A percentile compares a stretch with the other conserved stretches of the same genome.
Evolutionary conservation across 78 protist genomes (phyloP).

Genomic region (Fonticula alba): DNA sequence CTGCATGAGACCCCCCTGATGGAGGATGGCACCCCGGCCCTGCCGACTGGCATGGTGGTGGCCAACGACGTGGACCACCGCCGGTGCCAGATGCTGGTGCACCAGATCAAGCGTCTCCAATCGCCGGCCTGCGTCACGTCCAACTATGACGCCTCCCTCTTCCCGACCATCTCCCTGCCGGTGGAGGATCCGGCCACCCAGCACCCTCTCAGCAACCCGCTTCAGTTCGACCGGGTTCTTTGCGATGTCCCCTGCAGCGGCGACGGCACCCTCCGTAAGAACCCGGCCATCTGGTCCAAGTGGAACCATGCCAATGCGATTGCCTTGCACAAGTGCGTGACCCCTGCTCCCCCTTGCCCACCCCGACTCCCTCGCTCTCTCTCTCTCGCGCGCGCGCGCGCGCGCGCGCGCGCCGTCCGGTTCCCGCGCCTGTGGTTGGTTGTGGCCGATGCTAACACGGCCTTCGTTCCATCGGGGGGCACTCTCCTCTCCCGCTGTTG

Average conservation of each 20-base stretch:
- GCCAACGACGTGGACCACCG: conserved; percentile 84
- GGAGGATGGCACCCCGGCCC: neutral
- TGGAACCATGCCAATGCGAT: conserved; percentile 41
- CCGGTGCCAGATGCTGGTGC: conserved; percentile 73
- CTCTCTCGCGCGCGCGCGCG: neutral
- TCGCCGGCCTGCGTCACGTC: conserved; percentile 47
- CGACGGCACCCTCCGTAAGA: conserved; percentile 94
- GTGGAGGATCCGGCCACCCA: too few relatives aligned
- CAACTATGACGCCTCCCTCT: conserved; percentile 55
- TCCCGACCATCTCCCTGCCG: conserved; percentile 16
- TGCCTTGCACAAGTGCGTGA: conserved; percentile 27
- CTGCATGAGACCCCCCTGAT: conserved; percentile 12
- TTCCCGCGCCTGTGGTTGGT: neutral
- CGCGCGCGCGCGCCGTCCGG: neutral
- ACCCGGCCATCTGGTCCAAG: conserved; percentile 50
- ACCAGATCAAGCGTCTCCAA: conserved; percentile 48
- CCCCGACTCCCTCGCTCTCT: too few relatives aligned
- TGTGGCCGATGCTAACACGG: too few relatives aligned
- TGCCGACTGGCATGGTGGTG: conserved; percentile 37
- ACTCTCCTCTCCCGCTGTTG: too few relatives aligned
- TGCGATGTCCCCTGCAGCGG: conserved; percentile 92
- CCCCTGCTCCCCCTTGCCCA: too few relatives aligned
- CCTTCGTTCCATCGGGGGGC: too few relatives aligned
- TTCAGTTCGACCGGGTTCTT: conserved; percentile 67
- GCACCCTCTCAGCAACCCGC: too few relatives aligned